Percentiles rank a stretch among this genome's conserved stretches.
These are phyloP conservation scores for Beauveria sp. DNA, from an alignment of 2,329 filamentous ascomycete species.

Conservation along the genomic window DNA sequence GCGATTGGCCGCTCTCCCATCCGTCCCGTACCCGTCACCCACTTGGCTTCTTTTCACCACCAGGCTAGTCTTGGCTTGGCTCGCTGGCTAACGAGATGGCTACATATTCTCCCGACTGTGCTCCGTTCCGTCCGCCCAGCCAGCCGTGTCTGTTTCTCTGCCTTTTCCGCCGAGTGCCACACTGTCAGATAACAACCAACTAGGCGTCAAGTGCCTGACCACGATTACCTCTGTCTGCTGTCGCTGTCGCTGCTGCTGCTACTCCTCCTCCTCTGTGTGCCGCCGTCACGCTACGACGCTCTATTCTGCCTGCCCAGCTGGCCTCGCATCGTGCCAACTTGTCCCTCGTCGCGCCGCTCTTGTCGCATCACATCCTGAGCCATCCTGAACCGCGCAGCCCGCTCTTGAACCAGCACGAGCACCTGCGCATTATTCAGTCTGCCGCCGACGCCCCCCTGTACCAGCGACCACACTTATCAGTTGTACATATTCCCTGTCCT, in stretches of 20 bases:
- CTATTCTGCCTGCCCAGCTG: background rate
- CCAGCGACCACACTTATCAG: background rate
- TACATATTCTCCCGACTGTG: conserved; percentile 9
- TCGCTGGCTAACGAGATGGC: conserved; percentile 5
- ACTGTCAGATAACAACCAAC: background rate
- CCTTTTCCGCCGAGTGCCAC: background rate
- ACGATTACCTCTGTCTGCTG: background rate
- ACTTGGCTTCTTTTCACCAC: conserved; percentile 4
- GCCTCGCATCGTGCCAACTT: background rate
- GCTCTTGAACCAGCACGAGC: background rate
- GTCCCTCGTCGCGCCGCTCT: background rate
- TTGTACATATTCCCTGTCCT: conserved; percentile 5
- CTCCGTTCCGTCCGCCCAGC: conserved; percentile 6
- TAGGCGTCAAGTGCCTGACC: background rate
- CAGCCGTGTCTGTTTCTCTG: conserved; percentile 1
- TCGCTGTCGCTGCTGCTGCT: background rate
- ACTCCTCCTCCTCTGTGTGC: background rate
- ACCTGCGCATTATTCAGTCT: background rate
- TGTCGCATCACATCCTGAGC: background rate
- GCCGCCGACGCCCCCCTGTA: background rate
- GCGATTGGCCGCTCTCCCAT: conserved; percentile 9
- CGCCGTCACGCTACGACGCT: background rate
- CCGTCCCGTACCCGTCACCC: conserved; percentile 10
- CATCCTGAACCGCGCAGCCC: background rate
- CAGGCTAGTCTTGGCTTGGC: conserved; percentile 6